phyloP scores from a whole-genome alignment of 371 early-diverging fungal species.

The Lichtheimia ornata region DNA sequence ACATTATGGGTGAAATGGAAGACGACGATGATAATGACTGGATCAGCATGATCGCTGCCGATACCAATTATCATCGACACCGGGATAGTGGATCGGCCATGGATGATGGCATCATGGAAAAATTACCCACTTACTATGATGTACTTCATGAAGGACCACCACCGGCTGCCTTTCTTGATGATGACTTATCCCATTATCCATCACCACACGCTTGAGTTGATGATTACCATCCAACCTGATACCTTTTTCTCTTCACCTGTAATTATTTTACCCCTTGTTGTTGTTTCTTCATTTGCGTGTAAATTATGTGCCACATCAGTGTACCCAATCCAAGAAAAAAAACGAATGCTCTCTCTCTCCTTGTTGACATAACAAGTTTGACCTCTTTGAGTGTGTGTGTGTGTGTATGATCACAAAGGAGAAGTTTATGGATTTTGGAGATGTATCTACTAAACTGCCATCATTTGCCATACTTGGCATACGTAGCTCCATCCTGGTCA shows the following conservation, averaged over 20 bases:
- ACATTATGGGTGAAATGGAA: background rate
- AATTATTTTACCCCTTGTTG: too few relatives aligned
- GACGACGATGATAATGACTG: constrained; percentile 4
- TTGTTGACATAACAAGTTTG: too few relatives aligned
- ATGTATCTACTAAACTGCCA: too few relatives aligned
- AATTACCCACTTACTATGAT: constrained; percentile 19
- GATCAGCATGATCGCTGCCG: constrained; percentile 3
- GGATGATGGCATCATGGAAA: constrained; percentile 5
- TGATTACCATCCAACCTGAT: background rate
- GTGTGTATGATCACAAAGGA: too few relatives aligned
- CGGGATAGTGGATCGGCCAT: background rate
- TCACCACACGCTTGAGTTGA: constrained; percentile 1
- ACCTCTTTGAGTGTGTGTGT: too few relatives aligned
- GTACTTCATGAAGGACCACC: constrained; percentile 25
- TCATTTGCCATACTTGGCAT: too few relatives aligned
- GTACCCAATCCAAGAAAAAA: too few relatives aligned
- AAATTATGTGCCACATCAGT: too few relatives aligned
- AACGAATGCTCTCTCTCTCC: too few relatives aligned
- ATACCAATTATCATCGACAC: constrained; percentile 1
- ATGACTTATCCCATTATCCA: constrained; percentile 16
- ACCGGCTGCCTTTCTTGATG: constrained; percentile 23
- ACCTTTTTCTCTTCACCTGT: background rate
- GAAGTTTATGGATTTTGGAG: too few relatives aligned
- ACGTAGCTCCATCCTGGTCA: too few relatives aligned
- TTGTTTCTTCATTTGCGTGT: too few relatives aligned